Conservation (phyloP, 2,329 filamentous ascomycete genomes). For the Aureobasidium musti region DNA sequence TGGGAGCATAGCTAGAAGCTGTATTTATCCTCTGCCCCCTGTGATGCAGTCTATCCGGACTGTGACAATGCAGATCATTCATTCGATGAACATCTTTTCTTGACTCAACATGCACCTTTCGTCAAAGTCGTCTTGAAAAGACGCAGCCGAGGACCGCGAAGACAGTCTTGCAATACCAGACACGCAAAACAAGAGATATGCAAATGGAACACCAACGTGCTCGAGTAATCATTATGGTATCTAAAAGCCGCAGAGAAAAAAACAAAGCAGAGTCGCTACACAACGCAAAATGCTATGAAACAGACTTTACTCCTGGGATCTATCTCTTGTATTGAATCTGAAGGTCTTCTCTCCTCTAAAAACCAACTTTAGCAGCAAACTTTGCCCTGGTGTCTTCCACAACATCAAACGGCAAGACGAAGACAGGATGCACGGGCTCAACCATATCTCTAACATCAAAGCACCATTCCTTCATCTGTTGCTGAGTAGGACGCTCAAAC, state of each 20-base stretch:
- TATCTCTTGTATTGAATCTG: not conserved
- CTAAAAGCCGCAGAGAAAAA: not conserved
- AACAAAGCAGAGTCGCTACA: not conserved
- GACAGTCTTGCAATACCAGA: too few species aligned
- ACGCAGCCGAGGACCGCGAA: too few species aligned
- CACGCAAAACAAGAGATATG: not conserved
- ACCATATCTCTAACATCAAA: constrained; percentile 73
- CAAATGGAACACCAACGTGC: not conserved
- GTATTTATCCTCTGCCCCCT: not conserved
- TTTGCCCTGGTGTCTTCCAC: constrained; percentile 66
- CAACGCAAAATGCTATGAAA: not conserved
- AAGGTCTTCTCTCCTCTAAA: not conserved
- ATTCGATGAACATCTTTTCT: not conserved
- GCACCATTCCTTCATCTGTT: constrained; percentile 56
- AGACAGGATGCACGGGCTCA: constrained; percentile 75
- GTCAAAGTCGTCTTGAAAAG: not conserved
- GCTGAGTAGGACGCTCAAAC: constrained; percentile 51
- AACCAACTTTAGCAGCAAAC: constrained; percentile 46
- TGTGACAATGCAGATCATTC: not conserved
- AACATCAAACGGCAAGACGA: constrained; percentile 72
- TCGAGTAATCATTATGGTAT: not conserved
- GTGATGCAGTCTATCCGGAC: not conserved
- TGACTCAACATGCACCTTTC: not conserved
- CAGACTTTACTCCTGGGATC: not conserved
- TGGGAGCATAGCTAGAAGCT: not conserved